Conservation (phyloP, 2,329 filamentous ascomycete species). For the Botrytis pseudocinerea region DNA sequence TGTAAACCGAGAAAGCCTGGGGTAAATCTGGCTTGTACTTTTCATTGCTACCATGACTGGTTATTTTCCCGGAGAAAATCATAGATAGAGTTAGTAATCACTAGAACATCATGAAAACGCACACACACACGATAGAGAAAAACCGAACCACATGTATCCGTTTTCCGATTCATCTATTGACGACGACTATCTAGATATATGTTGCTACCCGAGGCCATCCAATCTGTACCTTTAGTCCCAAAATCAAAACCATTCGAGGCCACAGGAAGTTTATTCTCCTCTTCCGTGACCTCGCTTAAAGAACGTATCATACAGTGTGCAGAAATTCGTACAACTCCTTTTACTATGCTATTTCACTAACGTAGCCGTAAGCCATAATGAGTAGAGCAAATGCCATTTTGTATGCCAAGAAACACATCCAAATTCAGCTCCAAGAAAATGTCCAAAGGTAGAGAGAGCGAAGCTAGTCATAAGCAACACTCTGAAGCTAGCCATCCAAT, state of each 20-base stretch:
- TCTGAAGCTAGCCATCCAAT: constrained; percentile 1
- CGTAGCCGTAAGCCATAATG: constrained; percentile 2
- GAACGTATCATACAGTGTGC: neutral
- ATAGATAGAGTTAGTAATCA: neutral
- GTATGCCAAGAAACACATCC: constrained; percentile 19
- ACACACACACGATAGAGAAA: neutral
- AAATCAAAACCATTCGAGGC: neutral
- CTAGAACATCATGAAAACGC: neutral
- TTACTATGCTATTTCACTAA: neutral
- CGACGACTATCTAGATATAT: neutral
- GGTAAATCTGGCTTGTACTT: neutral
- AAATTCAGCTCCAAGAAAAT: constrained; percentile 19
- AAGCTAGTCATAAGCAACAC: neutral
- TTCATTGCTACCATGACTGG: too few relatives aligned
- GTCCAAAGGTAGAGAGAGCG: neutral
- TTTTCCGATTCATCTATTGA: constrained; percentile 1
- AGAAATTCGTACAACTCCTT: constrained; percentile 16
- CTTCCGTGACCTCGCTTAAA: neutral
- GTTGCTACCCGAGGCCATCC: neutral
- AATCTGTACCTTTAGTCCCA: neutral
- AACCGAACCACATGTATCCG: neutral
- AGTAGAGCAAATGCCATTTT: constrained; percentile 12
- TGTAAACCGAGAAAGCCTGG: too few relatives aligned
- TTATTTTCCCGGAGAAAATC: neutral
- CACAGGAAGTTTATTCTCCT: neutral